Percentiles rank a stretch among this genome's conserved stretches.
These are phyloP conservation scores for Verbena officinalis DNA, from an alignment of 257 asterid genomes.

Conservation along the genomic window DNA sequence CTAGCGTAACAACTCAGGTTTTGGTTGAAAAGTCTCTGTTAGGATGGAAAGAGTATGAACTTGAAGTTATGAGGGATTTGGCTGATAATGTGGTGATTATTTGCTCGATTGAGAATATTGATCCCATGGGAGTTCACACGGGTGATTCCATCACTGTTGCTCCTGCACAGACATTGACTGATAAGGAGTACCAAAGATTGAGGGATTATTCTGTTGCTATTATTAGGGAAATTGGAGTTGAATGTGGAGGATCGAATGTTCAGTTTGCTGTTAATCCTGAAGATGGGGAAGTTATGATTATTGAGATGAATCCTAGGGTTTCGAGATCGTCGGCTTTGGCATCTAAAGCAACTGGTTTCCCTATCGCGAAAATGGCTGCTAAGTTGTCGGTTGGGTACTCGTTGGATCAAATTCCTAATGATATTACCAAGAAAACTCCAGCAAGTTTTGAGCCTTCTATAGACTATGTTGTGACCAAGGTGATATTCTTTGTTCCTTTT, in stretches of 20 bases:
- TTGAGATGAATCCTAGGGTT: constrained; percentile 99
- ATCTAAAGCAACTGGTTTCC: constrained; percentile 98
- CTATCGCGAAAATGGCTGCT: constrained; percentile 99
- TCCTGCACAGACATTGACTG: constrained; percentile 97
- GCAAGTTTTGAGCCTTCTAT: constrained; percentile 99
- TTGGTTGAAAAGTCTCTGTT: constrained; percentile 92
- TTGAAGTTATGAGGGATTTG: constrained; percentile 97
- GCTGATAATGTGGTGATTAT: constrained; percentile 98
- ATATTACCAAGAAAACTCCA: constrained; percentile 94
- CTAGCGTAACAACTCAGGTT: constrained; percentile 92
- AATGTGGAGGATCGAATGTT: constrained; percentile 96
- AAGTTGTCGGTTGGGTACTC: constrained; percentile 94
- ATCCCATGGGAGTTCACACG: constrained; percentile 97
- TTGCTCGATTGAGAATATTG: constrained; percentile 97
- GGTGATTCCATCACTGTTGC: constrained; percentile 99
- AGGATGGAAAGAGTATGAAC: constrained; percentile 99
- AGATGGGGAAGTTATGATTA: constrained; percentile 97
- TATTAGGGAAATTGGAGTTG: constrained; percentile 98
- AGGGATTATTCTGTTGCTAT: constrained; percentile 98
- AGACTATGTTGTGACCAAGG: constrained; percentile 98
- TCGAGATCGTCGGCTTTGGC: constrained; percentile 97
- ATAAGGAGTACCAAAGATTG: constrained; percentile 90
- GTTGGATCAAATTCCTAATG: constrained; percentile 97
- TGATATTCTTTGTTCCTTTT: constrained; percentile 29
- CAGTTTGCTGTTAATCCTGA: constrained; percentile 95